Evolutionary conservation across 345 rosid species (phyloP).

Genomic region (Clarkia xantiana): DNA sequence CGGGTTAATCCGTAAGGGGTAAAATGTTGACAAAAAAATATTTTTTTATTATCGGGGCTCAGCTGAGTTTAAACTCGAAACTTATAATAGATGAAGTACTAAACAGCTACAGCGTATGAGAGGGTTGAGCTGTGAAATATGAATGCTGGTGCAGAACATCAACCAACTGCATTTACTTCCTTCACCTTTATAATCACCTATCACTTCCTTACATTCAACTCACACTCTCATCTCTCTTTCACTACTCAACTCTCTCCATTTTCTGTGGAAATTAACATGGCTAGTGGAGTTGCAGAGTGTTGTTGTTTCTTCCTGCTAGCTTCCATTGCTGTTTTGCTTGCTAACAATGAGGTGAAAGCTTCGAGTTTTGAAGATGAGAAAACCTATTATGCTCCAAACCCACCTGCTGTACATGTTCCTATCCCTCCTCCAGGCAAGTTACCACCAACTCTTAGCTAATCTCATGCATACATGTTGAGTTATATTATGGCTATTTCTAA

Average conservation of each 20-base stretch:
- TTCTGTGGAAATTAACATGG: too few relatives aligned
- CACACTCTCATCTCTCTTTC: constrained; percentile 6
- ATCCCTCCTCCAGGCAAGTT: constrained; percentile 30
- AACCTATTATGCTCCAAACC: constrained; percentile 32
- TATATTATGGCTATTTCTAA: too few relatives aligned
- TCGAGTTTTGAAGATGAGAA: constrained; percentile 35
- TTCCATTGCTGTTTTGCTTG: constrained; percentile 1
- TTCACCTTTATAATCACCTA: constrained; percentile 53
- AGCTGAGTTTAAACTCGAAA: too few relatives aligned
- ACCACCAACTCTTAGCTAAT: too few relatives aligned
- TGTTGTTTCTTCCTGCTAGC: not conserved
- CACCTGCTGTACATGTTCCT: constrained; percentile 29
- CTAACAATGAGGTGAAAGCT: constrained; percentile 27
- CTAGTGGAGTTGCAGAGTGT: too few relatives aligned
- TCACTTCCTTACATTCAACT: constrained; percentile 16
- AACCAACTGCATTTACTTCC: constrained; percentile 57
- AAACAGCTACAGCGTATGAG: not conserved
- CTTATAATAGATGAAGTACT: too few relatives aligned
- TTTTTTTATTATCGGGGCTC: too few relatives aligned
- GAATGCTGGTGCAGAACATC: constrained; percentile 61
- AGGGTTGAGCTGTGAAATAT: constrained; percentile 8
- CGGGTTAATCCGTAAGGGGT: too few relatives aligned
- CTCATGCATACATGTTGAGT: too few relatives aligned
- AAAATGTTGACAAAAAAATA: too few relatives aligned
- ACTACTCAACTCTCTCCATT: constrained; percentile 1